A percentile compares a stretch with the other conserved stretches of the same genome.
These are phyloP conservation scores for Fusarium pseudograminearum DNA, from an alignment of 2,329 filamentous ascomycete species.

Conservation along the genomic window DNA sequence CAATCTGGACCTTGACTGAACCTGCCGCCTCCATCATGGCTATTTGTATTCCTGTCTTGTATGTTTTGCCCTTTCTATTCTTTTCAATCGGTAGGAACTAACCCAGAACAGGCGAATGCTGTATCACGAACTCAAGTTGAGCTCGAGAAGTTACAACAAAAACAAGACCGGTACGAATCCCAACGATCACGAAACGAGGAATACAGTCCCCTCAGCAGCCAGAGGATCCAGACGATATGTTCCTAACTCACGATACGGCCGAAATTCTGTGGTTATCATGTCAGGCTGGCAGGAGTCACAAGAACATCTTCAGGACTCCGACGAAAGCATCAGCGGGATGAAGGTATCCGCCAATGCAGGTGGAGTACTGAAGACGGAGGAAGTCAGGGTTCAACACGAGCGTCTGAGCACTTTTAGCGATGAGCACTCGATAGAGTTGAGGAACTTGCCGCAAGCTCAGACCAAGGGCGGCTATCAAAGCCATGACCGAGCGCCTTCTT, in stretches of 20 bases:
- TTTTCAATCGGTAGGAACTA: background rate
- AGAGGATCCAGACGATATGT: conserved; percentile 35
- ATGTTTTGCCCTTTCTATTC: conserved; percentile 3
- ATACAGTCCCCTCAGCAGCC: conserved; percentile 9
- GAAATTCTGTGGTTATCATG: conserved; percentile 51
- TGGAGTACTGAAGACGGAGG: conserved; percentile 50
- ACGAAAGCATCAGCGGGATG: conserved; percentile 6
- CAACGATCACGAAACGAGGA: conserved; percentile 6
- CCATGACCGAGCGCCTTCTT: conserved; percentile 7
- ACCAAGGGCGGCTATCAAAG: background rate
- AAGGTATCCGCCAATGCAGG: conserved; percentile 25
- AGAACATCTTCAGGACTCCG: conserved; percentile 47
- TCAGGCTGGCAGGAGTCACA: conserved; percentile 52
- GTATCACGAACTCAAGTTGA: conserved; percentile 51
- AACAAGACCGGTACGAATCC: conserved; percentile 40
- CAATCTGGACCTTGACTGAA: conserved; percentile 53
- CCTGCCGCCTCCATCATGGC: conserved; percentile 55
- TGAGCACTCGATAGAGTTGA: conserved; percentile 42
- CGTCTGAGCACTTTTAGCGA: conserved; percentile 36
- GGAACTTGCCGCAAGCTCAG: conserved; percentile 19
- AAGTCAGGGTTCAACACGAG: conserved; percentile 47
- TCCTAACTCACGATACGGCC: conserved; percentile 43
- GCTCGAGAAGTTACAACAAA: conserved; percentile 46
- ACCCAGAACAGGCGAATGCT: conserved; percentile 49
- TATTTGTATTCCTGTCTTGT: conserved; percentile 52